Base-by-base conservation (phyloP, 192 early-diverging fungal genomes). In the Jimgerdemannia flammicorona region DNA sequence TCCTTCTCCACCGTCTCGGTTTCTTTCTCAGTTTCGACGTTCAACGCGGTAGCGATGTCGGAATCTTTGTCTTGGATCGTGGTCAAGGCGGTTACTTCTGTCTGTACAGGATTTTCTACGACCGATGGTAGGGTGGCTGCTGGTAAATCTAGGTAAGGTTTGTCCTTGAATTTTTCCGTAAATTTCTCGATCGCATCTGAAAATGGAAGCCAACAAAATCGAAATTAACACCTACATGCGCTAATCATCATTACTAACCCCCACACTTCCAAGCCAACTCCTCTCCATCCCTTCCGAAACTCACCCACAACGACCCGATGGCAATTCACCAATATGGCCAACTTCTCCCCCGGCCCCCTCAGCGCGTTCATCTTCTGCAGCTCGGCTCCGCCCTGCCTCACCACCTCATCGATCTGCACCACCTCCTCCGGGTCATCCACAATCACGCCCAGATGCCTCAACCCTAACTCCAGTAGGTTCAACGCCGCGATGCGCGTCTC, bases 401-500 rank as follows among this genome's bases (percentile, higher is more conserved):
- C 82, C 3, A 79, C 80, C 8, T 76, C 70, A 9, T 84, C 78
- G 10, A 87, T 84, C 11, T 79, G 77, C 1, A 72, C 79, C 1
- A 74, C 77, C 11, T 87, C 84, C 44, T 78, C 73, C 8, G 69
- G 75, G 70, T 83, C 74, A 4, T 79, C 76, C 39, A 85, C 69
- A 0, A 79, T 75, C 18, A 93, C 83, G 2, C 91, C 90, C 66
- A 93, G 67, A 70, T 93, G 88, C 3, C 82, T 84, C 9, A 91
- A 78, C 10, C 81, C 77, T 59, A 93, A 70, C 19, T 88, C 91
- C 7, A 90, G 80, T 44, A 90, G 69, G 66, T 91, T 91, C 7
- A 93, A 76, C 18, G 92, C 92, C 3, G 89, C 90, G 41, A 92
- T 89, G 43, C 89, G 87, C 71, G 90, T 89, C 20, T 87, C 88